A percentile compares a stretch with the other conserved stretches of the same genome.
These are phyloP conservation scores for Hypoxylon sp. DNA, from an alignment of 2,329 filamentous ascomycete species.

Conservation along the genomic window DNA sequence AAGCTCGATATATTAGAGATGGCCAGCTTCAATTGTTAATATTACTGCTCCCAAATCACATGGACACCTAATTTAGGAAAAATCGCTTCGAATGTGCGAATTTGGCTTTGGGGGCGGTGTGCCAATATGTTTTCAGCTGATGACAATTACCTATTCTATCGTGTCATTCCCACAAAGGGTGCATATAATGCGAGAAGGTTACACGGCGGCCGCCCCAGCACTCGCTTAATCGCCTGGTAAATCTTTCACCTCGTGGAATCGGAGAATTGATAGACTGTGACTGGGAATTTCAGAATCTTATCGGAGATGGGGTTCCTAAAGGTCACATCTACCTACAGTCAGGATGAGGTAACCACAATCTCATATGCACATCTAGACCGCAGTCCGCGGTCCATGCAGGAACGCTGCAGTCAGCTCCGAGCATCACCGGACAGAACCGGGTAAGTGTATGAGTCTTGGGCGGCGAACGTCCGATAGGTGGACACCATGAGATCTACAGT, in stretches of 20 bases:
- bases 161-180: not conserved
- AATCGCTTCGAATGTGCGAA: not conserved
- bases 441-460: constrained; percentile 13
- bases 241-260: constrained; percentile 19
- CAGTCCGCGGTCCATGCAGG: constrained; percentile 34
- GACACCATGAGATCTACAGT: not conserved
- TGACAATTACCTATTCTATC: not conserved
- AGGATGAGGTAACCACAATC: constrained; percentile 3
- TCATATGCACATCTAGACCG: constrained; percentile 16
- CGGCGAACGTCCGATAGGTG: constrained; percentile 39
- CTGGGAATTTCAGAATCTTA: constrained; percentile 1
- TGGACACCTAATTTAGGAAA: not conserved
- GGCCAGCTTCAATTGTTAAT: not conserved
- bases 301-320: not conserved
- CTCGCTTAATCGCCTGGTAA: not conserved
- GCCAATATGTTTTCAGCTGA: not conserved
- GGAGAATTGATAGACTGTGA: constrained; percentile 30
- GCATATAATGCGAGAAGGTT: too few species aligned
- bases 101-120: not conserved
- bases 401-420: constrained; percentile 40
- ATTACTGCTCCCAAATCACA: not conserved
- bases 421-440: constrained; percentile 34
- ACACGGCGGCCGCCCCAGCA: not conserved
- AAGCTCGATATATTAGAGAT: not conserved
- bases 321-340: constrained; percentile 9